Evolutionary conservation across 2,329 filamentous ascomycete genomes (phyloP).

Genomic region (Cadophora sp.): DNA sequence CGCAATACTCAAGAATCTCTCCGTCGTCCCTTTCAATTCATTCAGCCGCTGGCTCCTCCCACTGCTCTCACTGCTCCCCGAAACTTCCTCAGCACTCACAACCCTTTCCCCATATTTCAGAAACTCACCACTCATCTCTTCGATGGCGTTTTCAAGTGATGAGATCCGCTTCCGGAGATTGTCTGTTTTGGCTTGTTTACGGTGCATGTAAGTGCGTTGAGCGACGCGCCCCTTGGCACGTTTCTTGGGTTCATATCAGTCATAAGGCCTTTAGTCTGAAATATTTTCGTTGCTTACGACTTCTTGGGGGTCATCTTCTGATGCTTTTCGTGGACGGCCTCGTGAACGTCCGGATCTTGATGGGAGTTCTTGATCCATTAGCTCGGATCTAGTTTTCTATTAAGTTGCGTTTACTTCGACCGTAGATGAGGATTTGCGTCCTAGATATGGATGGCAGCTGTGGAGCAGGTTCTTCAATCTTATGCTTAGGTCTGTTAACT

Average conservation of each 20-base stretch:
- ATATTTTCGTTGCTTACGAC: slow-evolving; percentile 4
- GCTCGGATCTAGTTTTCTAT: no score
- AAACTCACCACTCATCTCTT: slow-evolving; percentile 18
- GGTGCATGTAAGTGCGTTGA: slow-evolving; percentile 11
- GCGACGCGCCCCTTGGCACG: slow-evolving; percentile 12
- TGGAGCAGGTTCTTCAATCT: not conserved
- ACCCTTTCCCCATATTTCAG: slow-evolving; percentile 7
- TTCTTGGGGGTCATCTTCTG: slow-evolving; percentile 13
- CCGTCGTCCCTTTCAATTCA: slow-evolving; percentile 16
- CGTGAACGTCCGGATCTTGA: not conserved
- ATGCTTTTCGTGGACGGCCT: slow-evolving; percentile 16
- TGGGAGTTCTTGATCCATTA: slow-evolving; percentile 2
- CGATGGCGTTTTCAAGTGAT: slow-evolving; percentile 17
- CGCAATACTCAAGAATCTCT: slow-evolving; percentile 15
- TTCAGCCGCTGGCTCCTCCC: not conserved
- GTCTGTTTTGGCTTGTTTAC: slow-evolving; percentile 20
- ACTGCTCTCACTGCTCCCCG: not conserved
- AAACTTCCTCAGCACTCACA: not conserved
- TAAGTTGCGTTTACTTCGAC: not conserved
- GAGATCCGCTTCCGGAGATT: slow-evolving; percentile 7
- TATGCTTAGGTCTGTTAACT: not conserved
- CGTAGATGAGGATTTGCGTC: not conserved
- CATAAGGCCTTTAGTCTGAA: no score
- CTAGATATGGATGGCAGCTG: not conserved
- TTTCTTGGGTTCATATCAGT: slow-evolving; percentile 16